phyloP scores from a whole-genome alignment of 805 yeast genomes.

The Candida ponderosae region DNA sequence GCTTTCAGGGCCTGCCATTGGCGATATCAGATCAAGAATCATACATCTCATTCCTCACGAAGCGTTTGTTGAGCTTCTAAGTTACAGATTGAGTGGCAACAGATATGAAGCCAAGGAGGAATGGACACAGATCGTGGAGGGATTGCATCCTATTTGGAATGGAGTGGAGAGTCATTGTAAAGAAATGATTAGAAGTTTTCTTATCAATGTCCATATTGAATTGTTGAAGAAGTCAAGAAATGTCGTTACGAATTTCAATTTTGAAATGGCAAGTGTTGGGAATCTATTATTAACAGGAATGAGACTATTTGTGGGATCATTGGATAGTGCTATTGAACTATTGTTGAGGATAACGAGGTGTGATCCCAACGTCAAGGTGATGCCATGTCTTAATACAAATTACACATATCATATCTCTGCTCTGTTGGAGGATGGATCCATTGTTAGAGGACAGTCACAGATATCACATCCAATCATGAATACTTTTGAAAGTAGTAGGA shows the following conservation, averaged over 20 bases:
- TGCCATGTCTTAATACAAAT: slow-evolving; percentile 80
- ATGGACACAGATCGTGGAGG: slow-evolving; percentile 78
- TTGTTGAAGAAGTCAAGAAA: slow-evolving; percentile 58
- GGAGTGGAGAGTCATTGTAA: slow-evolving; percentile 47
- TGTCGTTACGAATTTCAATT: slow-evolving; percentile 51
- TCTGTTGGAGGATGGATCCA: slow-evolving; percentile 52
- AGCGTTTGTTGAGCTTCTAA: slow-evolving; percentile 26
- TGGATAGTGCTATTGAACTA: slow-evolving; percentile 78
- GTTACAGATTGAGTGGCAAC: slow-evolving; percentile 43
- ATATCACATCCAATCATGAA: slow-evolving; percentile 68
- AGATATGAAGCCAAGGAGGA: slow-evolving; percentile 49
- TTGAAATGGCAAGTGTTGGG: slow-evolving; percentile 77
- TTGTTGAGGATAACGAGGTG: slow-evolving; percentile 57
- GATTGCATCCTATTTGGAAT: slow-evolving; percentile 64
- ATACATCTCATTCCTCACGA: slow-evolving; percentile 61
- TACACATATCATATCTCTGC: slow-evolving; percentile 87
- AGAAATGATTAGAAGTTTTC: slow-evolving; percentile 69
- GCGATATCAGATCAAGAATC: slow-evolving; percentile 79
- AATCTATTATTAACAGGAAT: slow-evolving; percentile 79
- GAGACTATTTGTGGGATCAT: slow-evolving; percentile 72
- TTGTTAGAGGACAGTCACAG: slow-evolving; percentile 87
- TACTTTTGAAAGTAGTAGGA: slow-evolving; percentile 5
- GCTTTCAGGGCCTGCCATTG: slow-evolving; percentile 92
- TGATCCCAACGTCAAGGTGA: slow-evolving; percentile 43
- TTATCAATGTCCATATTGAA: slow-evolving; percentile 74